phyloP scores from a whole-genome alignment of 2,329 filamentous ascomycete genomes.

The Calonectria honghensis region DNA sequence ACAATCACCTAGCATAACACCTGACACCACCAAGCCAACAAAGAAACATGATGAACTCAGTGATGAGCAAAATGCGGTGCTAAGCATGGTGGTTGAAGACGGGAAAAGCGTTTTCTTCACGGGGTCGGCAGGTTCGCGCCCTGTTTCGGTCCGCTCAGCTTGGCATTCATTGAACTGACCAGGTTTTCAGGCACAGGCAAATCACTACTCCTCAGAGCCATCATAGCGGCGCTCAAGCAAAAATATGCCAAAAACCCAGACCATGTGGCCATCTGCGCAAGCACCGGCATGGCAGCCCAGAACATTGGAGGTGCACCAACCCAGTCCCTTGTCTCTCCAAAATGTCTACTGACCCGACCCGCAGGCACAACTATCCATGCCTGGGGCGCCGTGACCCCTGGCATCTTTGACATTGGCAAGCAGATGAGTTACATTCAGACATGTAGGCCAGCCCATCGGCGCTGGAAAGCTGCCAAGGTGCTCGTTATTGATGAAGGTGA shows the following conservation, averaged over 20 bases:
- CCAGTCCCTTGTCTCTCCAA: too few species aligned
- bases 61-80: neutral
- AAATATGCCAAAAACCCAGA: conserved; percentile 4
- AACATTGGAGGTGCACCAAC: conserved; percentile 6
- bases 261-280: conserved; percentile 14
- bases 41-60: neutral
- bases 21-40: neutral
- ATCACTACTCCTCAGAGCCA: conserved; percentile 3
- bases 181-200: conserved; percentile 2
- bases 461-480: conserved; percentile 10
- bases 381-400: conserved; percentile 5
- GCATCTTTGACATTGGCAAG: conserved; percentile 9
- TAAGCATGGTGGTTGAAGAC: neutral
- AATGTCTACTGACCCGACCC: neutral
- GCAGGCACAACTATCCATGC: conserved; percentile 16
- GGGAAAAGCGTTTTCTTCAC: conserved; percentile 16
- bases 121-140: neutral
- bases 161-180: neutral
- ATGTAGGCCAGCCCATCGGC: conserved; percentile 1
- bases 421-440: conserved; percentile 17
- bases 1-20: neutral
- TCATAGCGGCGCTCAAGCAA: neutral
- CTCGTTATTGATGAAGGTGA: conserved; percentile 2
- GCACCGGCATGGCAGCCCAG: conserved; percentile 17
- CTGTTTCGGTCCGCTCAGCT: too few species aligned